These are phyloP conservation scores for Acanthamoeba sp. DNA, from an alignment of 208 protist species.

Conservation along the genomic window DNA sequence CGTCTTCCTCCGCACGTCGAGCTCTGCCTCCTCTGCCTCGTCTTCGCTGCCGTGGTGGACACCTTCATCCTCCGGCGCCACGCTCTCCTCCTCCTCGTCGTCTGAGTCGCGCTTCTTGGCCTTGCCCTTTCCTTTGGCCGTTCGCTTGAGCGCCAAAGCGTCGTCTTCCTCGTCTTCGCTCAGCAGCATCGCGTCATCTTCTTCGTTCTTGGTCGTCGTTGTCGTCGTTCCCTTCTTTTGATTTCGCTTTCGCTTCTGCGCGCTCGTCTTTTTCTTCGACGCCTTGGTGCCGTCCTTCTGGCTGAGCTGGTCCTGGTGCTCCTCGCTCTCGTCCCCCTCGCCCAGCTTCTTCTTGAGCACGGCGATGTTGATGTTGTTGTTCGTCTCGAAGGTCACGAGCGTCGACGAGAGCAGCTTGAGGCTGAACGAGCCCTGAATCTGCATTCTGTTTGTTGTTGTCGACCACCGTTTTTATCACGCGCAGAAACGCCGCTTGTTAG, in stretches of 20 bases:
- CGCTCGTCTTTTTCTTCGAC: neutral
- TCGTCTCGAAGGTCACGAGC: slow-evolving; percentile 71
- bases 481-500: too few relatives aligned
- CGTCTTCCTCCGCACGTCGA: too few relatives aligned
- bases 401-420: slow-evolving; percentile 61
- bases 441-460: neutral
- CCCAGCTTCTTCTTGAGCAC: slow-evolving; percentile 55
- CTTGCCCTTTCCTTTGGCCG: neutral
- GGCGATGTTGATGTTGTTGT: slow-evolving; percentile 61
- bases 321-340: slow-evolving; percentile 66
- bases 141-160: neutral
- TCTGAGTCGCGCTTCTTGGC: neutral
- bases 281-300: neutral
- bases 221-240: slow-evolving; percentile 51
- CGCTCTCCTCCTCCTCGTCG: neutral
- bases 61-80: neutral
- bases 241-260: slow-evolving; percentile 49
- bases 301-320: neutral
- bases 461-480: neutral
- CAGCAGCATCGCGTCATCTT: slow-evolving; percentile 26
- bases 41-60: neutral
- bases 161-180: neutral
- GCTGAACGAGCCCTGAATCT: slow-evolving; percentile 53
- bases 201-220: slow-evolving; percentile 36
- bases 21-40: neutral